Evolutionary conservation across 2,329 filamentous ascomycete genomes (phyloP), one percentile per base, ranked within the genome.

Genomic region (Sporothrix inflata): DNA sequence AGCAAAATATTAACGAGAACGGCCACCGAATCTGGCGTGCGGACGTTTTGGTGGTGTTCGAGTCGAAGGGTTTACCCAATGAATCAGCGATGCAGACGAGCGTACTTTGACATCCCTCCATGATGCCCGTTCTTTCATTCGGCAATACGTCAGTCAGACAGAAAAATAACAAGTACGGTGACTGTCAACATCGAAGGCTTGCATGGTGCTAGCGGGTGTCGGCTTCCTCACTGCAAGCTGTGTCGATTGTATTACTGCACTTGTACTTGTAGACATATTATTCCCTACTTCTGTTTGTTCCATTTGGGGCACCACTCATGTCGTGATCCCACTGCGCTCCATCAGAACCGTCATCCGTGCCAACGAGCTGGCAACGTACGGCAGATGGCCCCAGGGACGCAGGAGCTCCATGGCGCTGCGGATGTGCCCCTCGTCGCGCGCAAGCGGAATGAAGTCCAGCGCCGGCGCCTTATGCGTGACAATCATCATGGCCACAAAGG

Each of bases 401-500:
- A 75, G 71, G 27, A 74, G 63, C 19, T 72, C 72, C 30, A 74
- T 34, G 14, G 72, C 70, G 38, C 60, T 71, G 24, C 65, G 69
- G 24, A 72, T 71, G 34, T 71, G 69, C 1, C 27, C 34, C 8
- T 72, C 68, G 12, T 74, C 66, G 70, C 61, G 63, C 5, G 72
- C 74, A n/a, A 38, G 53, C 21, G 74, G 72, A 12, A 75, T 73
- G 40, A 72, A 75, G 4, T 57, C 55, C 12, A 75, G 60, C 1
- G 72, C 71, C 0, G 72, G 72, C 9, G 70, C 63, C 19, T 68
- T 72, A 63, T 72, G 63, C 27, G 49, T 71, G 60, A 75, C 69
- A 30, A 75, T 69, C 30, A 75, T 65, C 30, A 66, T 71, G 24
- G 74, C 72, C 8, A 74, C 30, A 40, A 74, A 74, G 12, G 66